Evolutionary conservation across 2,329 filamentous ascomycete genomes (phyloP).

Genomic region (Phyllosticta citrichinensis): DNA sequence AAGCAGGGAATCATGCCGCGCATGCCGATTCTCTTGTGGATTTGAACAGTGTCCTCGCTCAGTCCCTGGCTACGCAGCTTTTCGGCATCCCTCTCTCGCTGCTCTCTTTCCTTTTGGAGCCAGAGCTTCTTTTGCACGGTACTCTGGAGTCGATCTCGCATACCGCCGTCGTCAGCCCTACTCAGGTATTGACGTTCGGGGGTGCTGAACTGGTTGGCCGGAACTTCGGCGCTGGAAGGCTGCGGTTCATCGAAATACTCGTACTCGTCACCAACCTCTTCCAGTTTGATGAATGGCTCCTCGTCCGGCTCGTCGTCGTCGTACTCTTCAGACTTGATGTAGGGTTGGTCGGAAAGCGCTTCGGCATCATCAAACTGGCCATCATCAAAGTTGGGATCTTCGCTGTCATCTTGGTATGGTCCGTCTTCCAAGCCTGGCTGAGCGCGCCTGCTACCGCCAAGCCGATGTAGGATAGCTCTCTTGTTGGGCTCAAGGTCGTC

Average conservation of each 20-base stretch:
- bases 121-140: slow-evolving; percentile 15
- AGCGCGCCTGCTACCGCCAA: background rate
- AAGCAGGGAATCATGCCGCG: slow-evolving; percentile 48
- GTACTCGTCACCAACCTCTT: background rate
- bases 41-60: slow-evolving; percentile 41
- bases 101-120: slow-evolving; percentile 17
- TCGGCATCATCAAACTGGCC: background rate
- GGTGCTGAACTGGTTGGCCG: background rate
- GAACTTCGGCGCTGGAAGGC: background rate
- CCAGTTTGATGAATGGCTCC: background rate
- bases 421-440: background rate
- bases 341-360: background rate
- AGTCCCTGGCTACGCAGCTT: slow-evolving; percentile 36
- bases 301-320: background rate
- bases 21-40: slow-evolving; percentile 44
- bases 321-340: background rate
- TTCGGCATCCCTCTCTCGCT: slow-evolving; percentile 19
- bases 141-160: background rate
- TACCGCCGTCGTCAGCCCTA: background rate
- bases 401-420: background rate
- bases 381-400: background rate
- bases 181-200: background rate
- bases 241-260: background rate
- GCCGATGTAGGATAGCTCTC: background rate
- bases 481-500: background rate